Evolutionary conservation across 2,329 filamentous ascomycete species (phyloP), one percentile per base, ranked within the genome.

Genomic region (Cryphonectria carpinicola): DNA sequence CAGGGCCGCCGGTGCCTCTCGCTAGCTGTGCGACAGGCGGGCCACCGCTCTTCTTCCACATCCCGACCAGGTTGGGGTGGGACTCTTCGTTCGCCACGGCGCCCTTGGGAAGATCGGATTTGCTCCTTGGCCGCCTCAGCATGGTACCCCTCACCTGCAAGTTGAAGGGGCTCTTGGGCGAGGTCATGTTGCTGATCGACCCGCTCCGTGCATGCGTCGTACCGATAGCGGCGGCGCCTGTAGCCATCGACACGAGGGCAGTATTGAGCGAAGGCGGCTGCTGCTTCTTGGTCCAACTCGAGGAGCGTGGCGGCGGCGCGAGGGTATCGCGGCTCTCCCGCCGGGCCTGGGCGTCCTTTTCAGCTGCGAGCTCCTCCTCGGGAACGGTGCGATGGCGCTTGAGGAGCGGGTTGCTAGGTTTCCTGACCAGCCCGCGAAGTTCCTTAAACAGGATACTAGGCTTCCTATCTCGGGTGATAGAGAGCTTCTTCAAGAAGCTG

Each of bases 401-500:
- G 52, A 81, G 80, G 43, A 82, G 69, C 22, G 79, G 77, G 67
- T 77, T 80, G 17, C 86, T 88, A 0, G 85, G 84, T 68, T 83
- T 85, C 65, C 85, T 83, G 13, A 88, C 83, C 2, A 88, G 78
- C 11, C 81, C 84, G 19, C 84, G 82, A 11, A 89, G 77, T 63
- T 84, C 84, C 66, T 85, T 84, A 10, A 92, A 81, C 5, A 92
- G 81, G 75, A 85, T 84, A 77, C 84, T 89, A 62, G 85, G 84
- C 72, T 85, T 84, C 28, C 86, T 84, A 28, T 82, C 81, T 65
- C 85, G 81, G 76, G 83, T 85, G 73, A 90, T 82, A 10, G 86
- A 88, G 60, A 88, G 81, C 77, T 88, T 89, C 76, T 91, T 92
- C 56, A 92, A 79, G 54, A 93, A 84, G 70, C 85, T 89, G 35